These are phyloP conservation scores for Penicillium sp. DNA, from an alignment of 2,329 filamentous ascomycete genomes.

Conservation along the genomic window DNA sequence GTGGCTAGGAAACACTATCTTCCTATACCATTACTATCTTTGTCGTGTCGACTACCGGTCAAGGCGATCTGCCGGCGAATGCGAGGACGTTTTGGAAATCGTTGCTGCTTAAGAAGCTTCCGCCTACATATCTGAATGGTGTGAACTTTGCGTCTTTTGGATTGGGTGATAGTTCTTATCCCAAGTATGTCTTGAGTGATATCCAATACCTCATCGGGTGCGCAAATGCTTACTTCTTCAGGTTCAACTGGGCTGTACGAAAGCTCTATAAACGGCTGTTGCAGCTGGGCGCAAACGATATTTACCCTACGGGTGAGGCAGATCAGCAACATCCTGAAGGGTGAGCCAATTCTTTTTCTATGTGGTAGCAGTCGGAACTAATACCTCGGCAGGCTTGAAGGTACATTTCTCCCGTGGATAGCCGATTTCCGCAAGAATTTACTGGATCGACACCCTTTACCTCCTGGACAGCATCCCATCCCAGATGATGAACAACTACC, in stretches of 20 bases:
- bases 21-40: constrained; percentile 58
- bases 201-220: background rate
- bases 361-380: background rate
- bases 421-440: constrained; percentile 66
- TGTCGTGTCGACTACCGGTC: constrained; percentile 86
- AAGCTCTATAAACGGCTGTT: constrained; percentile 82
- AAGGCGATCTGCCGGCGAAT: constrained; percentile 90
- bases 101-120: constrained; percentile 75
- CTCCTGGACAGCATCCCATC: constrained; percentile 67
- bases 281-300: constrained; percentile 77
- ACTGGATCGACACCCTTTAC: constrained; percentile 67
- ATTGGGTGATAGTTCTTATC: constrained; percentile 90
- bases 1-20: constrained; percentile 33
- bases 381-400: constrained; percentile 65
- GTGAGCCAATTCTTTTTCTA: constrained; percentile 49
- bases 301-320: constrained; percentile 78
- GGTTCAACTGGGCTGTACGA: constrained; percentile 89
- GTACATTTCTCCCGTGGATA: constrained; percentile 77
- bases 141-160: constrained; percentile 84
- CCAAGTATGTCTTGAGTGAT: constrained; percentile 61
- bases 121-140: constrained; percentile 65
- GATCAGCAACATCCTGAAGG: constrained; percentile 94
- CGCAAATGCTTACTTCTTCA: constrained; percentile 35
- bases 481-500: constrained; percentile 72
- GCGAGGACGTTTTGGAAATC: constrained; percentile 80